Base-by-base conservation (phyloP, 1,284 basidiomycete species). In the Garcileccinum viscosum region DNA sequence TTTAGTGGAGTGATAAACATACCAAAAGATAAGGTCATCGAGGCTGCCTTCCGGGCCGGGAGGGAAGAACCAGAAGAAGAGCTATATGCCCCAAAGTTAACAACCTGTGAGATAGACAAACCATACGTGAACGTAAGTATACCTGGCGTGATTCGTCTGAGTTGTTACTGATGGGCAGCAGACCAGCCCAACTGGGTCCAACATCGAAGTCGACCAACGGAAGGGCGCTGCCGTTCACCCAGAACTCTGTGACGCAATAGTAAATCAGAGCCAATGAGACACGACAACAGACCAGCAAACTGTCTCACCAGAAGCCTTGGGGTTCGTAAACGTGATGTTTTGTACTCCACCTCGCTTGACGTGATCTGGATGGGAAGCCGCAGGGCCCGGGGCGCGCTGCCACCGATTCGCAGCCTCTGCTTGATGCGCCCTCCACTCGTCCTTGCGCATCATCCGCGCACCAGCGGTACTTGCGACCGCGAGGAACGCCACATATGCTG, bases 41-140 rank as follows among this genome's bases (percentile, higher is more conserved):
- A 87, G 75, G 67, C 88, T 92, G 15, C 90, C 90, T 74, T 89
- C 82, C 12, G 90, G 90, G 8, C 90, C 91, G 1, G 93, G 89
- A 56, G 93, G 93, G 82, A 94, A 94, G 81, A 94, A 92, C 94
- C 93, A 95, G 81, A 95, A 95, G 84, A 92, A 95, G 12, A 95
- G 84, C 90, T 95, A 66, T 3, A 44, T 24, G 58, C 59, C 61
- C 33, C 62, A 47, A 90, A 93, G 72, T 89, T 85, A 95, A 3
- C 14, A 50, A 32, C 89, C 85, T 80, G 93, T 85, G 75, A 94
- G 94, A 82, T 93, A 94, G 59, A 87, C 65, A 27, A 27, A 27
- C 24, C 14, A 27, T 50, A 27, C 2, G 19, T 8, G 27, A 50
- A 27, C 2, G 19, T 8, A 50, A 50, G 11, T 17, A 27, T 70